Evolutionary conservation across 2,329 filamentous ascomycete genomes (phyloP).

Genomic region (Paracoccidioides lutzii): DNA sequence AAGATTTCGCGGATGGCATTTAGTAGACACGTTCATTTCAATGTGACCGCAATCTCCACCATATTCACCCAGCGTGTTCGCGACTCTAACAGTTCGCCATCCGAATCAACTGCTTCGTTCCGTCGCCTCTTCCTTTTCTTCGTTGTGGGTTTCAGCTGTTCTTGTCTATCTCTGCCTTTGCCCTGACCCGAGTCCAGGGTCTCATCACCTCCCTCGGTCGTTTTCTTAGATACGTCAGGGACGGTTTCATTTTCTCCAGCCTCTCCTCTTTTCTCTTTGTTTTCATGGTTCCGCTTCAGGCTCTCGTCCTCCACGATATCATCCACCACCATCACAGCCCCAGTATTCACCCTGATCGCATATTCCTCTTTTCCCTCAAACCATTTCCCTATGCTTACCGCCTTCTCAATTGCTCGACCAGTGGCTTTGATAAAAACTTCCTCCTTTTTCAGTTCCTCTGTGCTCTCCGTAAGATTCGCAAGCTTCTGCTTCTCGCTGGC

Average conservation of each 20-base stretch:
- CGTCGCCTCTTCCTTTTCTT: conserved; percentile 21
- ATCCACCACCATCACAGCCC: conserved; percentile 46
- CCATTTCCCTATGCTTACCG: conserved; percentile 42
- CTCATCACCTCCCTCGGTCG: conserved; percentile 10
- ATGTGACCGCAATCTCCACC: conserved; percentile 32
- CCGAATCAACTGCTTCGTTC: conserved; percentile 15
- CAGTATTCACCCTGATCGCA: conserved; percentile 40
- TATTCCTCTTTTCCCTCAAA: conserved; percentile 43
- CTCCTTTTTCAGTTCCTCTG: conserved; percentile 30
- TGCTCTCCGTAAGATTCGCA: conserved; percentile 20
- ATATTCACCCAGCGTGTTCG: conserved; percentile 36
- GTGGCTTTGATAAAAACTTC: conserved; percentile 47
- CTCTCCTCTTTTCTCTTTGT: conserved; percentile 14
- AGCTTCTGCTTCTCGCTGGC: conserved; percentile 21
- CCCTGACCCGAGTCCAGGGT: not conserved
- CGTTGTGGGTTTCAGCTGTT: conserved; percentile 4
- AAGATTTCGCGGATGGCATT: not conserved
- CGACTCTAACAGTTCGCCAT: conserved; percentile 30
- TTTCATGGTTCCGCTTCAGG: conserved; percentile 16
- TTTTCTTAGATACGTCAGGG: conserved; percentile 10
- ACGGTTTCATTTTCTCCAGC: conserved; percentile 10
- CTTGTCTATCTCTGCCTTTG: conserved; percentile 2
- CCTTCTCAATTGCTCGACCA: conserved; percentile 46
- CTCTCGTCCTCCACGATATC: conserved; percentile 39
- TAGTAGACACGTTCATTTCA: conserved; percentile 21